Evolutionary conservation across 371 early-diverging fungal genomes (phyloP), one percentile per base, ranked within the genome.

Genomic region (Mucor circinelloides): DNA sequence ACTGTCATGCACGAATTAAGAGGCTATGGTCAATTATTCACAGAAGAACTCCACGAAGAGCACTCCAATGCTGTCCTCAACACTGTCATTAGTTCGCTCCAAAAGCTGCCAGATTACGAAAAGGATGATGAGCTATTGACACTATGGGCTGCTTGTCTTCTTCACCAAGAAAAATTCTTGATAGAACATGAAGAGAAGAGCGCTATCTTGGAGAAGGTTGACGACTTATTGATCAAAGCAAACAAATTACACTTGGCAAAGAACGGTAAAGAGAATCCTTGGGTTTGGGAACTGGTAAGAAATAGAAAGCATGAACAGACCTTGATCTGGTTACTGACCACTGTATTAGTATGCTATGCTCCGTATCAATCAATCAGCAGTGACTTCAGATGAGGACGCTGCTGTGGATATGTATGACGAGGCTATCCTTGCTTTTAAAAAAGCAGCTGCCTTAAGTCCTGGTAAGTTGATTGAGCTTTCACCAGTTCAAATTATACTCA

Each of bases 301-400:
- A 32, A 10, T 30, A 6, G 5, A 21, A 19, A 17, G 13, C 59
- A 17, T 17, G 6, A 9, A 19, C 1, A 28, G 8, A 13, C 3
- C 6, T 34, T 30, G 21, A 32, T 15, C 48, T 32, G 17, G 15
- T 27, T 28, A 42, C 21, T 21, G 44, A 48, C n/a, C n/a, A n/a
- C n/a, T 59, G 42, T 44, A 10, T 27, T 42, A 80, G 79, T 61
- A 60, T 60, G 81, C 74, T 55, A 76, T 73, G 73, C 69, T 75
- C 17, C 67, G 68, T 34, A 64, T 81, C 42, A 73, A 67, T 23
- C 74, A 76, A 64, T 76, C 80, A 17, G 74, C 72, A 50, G 40
- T 71, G 38, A 60, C 68, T 12, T 75, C 76, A 2, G 78, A 81
- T 52, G 84, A 83, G 46, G 84, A 83, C 32, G 62, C 79, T 36